Base-by-base conservation (phyloP, 768 basidiomycete species). In the Suillus paluster region DNA sequence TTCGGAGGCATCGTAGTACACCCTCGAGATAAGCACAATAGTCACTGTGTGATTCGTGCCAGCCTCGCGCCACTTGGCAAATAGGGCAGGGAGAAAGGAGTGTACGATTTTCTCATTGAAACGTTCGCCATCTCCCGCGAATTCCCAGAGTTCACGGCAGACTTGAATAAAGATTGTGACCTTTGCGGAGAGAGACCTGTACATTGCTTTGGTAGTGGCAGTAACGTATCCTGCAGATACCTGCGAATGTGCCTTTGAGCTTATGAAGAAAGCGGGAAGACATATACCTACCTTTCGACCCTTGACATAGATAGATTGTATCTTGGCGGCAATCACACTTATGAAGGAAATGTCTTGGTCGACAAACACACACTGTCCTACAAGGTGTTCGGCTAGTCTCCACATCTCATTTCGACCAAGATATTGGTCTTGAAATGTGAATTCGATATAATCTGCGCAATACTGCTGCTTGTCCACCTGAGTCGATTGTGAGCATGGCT, bases 61-160 rank as follows among this genome's bases (percentile, higher is more conserved):
- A 5, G 89, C 83, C 60, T 91, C 88, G 49, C 84, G 80, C 95
- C 95, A 99, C 64, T 88, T 90, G 12, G 83, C 74, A 68, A 98
- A 95, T 4, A 99, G 83, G 15, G 91, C 85, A 1, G 97, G 95
- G 9, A 99, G 85, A 78, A 98, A 98, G 4, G 95, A 94, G 72
- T 98, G 95, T 3, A 97, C 91, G n/a, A 97, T 92, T 78, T 99
- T 99, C 73, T 99, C 97, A 71, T 94, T 91, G 76, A 91, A 95
- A 6, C 96, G 86, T 73, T 97, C 95, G 25, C 97, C 97, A 64
- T 99, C 97, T 39, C 93, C 95, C 25, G 95, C 86, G 71, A 99
- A 99, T 69, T 97, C 93, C 94, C 94, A 99, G 59, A 97, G 86
- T 71, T 99, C 97, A 53, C 89, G 86, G 73, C 95, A 97, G 17